A percentile compares a stretch with the other conserved stretches of the same genome.
phyloP scores from a whole-genome alignment of 768 basidiomycete genomes.

The Rickenella mellea region DNA sequence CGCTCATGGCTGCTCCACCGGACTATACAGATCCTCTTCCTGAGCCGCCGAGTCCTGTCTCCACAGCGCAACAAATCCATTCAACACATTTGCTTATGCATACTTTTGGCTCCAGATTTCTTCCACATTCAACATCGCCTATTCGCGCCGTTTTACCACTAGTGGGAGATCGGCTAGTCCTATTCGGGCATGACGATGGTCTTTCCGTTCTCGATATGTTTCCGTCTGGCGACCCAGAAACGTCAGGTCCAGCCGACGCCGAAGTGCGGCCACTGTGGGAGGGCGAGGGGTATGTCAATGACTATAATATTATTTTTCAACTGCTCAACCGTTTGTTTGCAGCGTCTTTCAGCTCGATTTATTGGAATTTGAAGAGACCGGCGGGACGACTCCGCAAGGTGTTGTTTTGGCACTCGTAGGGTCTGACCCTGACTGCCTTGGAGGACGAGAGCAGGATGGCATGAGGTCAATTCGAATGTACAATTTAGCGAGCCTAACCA shows the following conservation, averaged over 20 bases:
- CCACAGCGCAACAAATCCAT: slow-evolving; percentile 38
- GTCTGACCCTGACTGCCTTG: slow-evolving; percentile 39
- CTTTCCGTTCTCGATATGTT: slow-evolving; percentile 79
- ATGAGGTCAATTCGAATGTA: slow-evolving; percentile 68
- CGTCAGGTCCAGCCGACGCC: slow-evolving; percentile 60
- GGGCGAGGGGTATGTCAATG: slow-evolving; percentile 73
- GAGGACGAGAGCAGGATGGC: slow-evolving; percentile 44
- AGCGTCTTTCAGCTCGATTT: slow-evolving; percentile 75
- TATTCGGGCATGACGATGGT: slow-evolving; percentile 74
- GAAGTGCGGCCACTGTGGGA: slow-evolving; percentile 58
- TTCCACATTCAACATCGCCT: slow-evolving; percentile 67
- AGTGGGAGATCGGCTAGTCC: slow-evolving; percentile 50
- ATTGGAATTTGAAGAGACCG: slow-evolving; percentile 52
- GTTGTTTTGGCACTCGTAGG: slow-evolving; percentile 73
- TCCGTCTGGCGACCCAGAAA: slow-evolving; percentile 52
- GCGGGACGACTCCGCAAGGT: slow-evolving; percentile 53
- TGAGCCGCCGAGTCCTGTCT: too few species aligned
- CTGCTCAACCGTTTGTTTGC: neutral
- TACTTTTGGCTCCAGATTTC: slow-evolving; percentile 78
- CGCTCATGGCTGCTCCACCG: too few species aligned
- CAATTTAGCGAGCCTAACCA: slow-evolving; percentile 65
- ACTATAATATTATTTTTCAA: slow-evolving; percentile 2
- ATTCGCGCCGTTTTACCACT: slow-evolving; percentile 73
- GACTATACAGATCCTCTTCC: slow-evolving; percentile 4
- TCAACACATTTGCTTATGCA: slow-evolving; percentile 63